A percentile compares a stretch with the other conserved stretches of the same genome.
Conservation (phyloP, 805 yeast species). For the Wickerhamomyces kurtzmanii region DNA sequence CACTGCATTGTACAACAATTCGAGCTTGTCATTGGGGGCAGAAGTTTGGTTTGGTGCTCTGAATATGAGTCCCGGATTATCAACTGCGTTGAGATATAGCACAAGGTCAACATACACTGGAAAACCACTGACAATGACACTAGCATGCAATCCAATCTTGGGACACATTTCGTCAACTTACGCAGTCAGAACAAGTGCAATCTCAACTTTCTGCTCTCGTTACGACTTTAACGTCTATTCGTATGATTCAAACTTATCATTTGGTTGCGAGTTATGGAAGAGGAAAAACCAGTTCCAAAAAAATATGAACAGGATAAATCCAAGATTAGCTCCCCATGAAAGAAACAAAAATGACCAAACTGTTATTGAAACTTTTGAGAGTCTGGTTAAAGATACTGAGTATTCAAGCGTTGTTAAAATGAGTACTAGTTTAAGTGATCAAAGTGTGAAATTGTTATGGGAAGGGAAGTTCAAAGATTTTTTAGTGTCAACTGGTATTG, state of each 20-base stretch:
- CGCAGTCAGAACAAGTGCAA: constrained; percentile 68
- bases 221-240: constrained; percentile 90
- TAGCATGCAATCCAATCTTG: constrained; percentile 79
- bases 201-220: constrained; percentile 70
- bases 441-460: constrained; percentile 63
- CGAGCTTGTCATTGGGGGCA: constrained; percentile 67
- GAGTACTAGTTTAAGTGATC: constrained; percentile 59
- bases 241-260: constrained; percentile 73
- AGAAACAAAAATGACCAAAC: constrained; percentile 23
- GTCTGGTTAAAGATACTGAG: constrained; percentile 38
- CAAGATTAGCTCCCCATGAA: constrained; percentile 21
- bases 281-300: constrained; percentile 3
- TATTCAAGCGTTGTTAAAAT: constrained; percentile 67
- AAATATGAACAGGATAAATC: constrained; percentile 9
- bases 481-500: constrained; percentile 65
- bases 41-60: constrained; percentile 84
- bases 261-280: constrained; percentile 84
- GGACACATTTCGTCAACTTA: constrained; percentile 88
- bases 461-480: constrained; percentile 82
- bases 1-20: constrained; percentile 41
- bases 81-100: constrained; percentile 76
- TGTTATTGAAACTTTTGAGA: constrained; percentile 42
- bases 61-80: constrained; percentile 82
- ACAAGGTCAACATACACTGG: constrained; percentile 82
- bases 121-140: constrained; percentile 80